Base-by-base conservation (phyloP, 768 basidiomycete species). In the Tephrocybe sp. region DNA sequence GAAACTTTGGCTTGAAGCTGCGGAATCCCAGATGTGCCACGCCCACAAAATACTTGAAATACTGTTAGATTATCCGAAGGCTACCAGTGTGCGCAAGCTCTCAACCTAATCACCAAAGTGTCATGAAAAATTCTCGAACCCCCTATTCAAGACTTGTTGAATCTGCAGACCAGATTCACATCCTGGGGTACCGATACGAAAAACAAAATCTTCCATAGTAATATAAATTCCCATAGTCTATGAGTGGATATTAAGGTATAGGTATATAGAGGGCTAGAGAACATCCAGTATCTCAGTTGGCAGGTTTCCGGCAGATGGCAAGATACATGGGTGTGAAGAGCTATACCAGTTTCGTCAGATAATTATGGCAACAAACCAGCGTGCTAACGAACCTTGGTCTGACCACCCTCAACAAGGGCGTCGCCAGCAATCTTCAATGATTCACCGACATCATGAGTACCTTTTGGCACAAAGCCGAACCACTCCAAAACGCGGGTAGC, bases 271-370 rank as follows among this genome's bases (percentile, higher is more conserved):
- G 39, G 10, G 26, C 20, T 33, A 26, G 12, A 23, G 38, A 26
- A 39, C 20, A 11, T 16, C 3, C 39, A 39, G 19, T 12, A 32
- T 34, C 38, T 54, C 48, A 79, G 54, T 74, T 74, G 54, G 56
- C 54, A 46, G 82, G 82, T 64, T 84, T 85, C 62, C 79, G 72
- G 56, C 71, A 72, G 34, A 92, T 61, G 30, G 82, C 85, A 16
- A 92, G 69, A 60, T 85, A 89, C 90, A 93, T 93, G 0, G 90
- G 91, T 8, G 91, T 92, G 69, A 92, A 92, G 10, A 92, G 75
- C 90, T 92, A 61, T 23, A 45, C 35, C 48, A 61, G 51, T 13
- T 13, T 41, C 49, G 38, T 47, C 40, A 44, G 33, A 48, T 8
- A 14, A 39, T 39, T 16, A 51, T 10, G 6, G 20, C n/a, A 39